Base-by-base conservation (phyloP, 2,329 filamentous ascomycete species). In the Epichloe glyceriae region DNA sequence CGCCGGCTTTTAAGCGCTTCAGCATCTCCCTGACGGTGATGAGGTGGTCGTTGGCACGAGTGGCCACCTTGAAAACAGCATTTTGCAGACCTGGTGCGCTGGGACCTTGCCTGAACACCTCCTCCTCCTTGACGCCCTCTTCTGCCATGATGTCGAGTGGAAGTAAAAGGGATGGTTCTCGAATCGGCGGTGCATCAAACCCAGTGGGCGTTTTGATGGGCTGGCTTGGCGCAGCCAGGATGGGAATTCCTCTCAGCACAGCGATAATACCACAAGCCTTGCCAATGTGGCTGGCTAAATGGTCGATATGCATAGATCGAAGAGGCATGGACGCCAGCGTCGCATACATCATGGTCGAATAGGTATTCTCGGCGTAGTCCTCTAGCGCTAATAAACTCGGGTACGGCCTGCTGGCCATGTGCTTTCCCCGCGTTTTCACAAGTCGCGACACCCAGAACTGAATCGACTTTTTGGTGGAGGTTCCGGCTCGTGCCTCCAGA, bases 11-110 rank as follows among this genome's bases (percentile, higher is more conserved):
- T 19, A 95, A 70, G 60, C 86, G 88, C 61, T 82, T 83, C 53
- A 97, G 67, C 89, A 98, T 95, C 64, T 95, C 88, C 53, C 89
- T 76, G 2, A 86, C 91, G 0, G 91, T 97, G 58, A 96, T 95
- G 35, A 98, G 73, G 67, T 98, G 93, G 64, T 98, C 93, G 62
- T 94, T 94, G 6, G 93, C 93, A 38, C 91, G 80, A 0, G 93
- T 98, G 0, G 93, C 93, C 14, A 98, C 88, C 4, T 81, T 78
- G 67, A 97, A 98, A 1, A 97, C 81, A 3, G 90, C 91, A 66
- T 98, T 91, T 54, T 86, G 82, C 17, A 97, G 73, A 0, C 90
- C 90, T 0, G 80, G 74, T 0, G 91, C 91, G n/a, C 79, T 70
- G 0, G 85, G 82, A 0, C 90, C 91, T 41, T 82, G 75, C 8